phyloP scores from a whole-genome alignment of 805 yeast species.

The Spathaspora hagerdaliae region DNA sequence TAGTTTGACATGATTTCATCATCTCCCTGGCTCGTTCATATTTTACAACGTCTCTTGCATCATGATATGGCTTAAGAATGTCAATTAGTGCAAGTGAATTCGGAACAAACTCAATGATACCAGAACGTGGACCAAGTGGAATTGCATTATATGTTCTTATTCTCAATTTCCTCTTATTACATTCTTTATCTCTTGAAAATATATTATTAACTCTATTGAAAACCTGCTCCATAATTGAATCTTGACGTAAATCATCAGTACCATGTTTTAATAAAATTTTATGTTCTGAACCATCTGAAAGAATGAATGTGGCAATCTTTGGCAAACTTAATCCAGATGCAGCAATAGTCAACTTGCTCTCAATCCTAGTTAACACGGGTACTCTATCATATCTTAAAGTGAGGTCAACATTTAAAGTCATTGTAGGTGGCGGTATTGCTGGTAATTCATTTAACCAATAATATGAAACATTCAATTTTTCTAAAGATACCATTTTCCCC shows the following conservation, averaged over 20 bases:
- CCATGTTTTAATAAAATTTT: slow-evolving; percentile 76
- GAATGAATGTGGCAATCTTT: slow-evolving; percentile 56
- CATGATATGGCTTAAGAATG: slow-evolving; percentile 63
- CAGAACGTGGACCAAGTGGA: slow-evolving; percentile 84
- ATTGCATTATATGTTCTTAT: slow-evolving; percentile 85
- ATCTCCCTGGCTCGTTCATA: slow-evolving; percentile 55
- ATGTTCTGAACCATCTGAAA: slow-evolving; percentile 57
- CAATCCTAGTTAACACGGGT: slow-evolving; percentile 46
- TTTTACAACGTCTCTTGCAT: slow-evolving; percentile 32
- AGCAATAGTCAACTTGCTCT: slow-evolving; percentile 54
- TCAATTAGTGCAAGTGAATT: slow-evolving; percentile 71
- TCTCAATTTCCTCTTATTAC: slow-evolving; percentile 53
- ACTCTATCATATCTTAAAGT: slow-evolving; percentile 42
- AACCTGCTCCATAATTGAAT: slow-evolving; percentile 96
- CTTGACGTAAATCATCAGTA: slow-evolving; percentile 90
- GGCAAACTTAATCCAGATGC: slow-evolving; percentile 85
- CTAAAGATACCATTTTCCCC: slow-evolving; percentile 26
- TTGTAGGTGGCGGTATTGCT: slow-evolving; percentile 66
- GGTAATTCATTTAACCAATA: slow-evolving; percentile 53
- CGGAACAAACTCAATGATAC: slow-evolving; percentile 85
- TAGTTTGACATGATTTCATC: slow-evolving; percentile 58
- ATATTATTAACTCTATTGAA: slow-evolving; percentile 79
- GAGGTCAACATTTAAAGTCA: slow-evolving; percentile 37
- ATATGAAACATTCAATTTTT: slow-evolving; percentile 36
- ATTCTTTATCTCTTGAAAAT: slow-evolving; percentile 50